These are phyloP conservation scores for Anthracocystis walkeri DNA, from an alignment of 1,284 basidiomycete species.

Conservation along the genomic window DNA sequence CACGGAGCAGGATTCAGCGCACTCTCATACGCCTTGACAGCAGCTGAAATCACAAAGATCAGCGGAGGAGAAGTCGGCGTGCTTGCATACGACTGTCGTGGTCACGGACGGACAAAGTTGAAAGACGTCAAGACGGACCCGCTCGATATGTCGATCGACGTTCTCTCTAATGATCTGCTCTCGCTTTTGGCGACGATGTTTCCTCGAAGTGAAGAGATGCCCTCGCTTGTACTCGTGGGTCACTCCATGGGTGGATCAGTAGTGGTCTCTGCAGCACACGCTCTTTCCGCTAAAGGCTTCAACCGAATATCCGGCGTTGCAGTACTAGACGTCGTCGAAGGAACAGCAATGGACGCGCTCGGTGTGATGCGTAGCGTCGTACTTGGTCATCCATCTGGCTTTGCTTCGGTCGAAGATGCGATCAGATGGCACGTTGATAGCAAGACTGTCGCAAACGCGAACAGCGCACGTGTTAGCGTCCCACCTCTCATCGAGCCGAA, in stretches of 20 bases:
- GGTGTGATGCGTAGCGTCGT: slow-evolving; percentile 90
- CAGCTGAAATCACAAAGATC: slow-evolving; percentile 78
- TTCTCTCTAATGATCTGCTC: slow-evolving; percentile 51
- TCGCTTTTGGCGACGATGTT: slow-evolving; percentile 50
- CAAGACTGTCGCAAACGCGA: slow-evolving; percentile 61
- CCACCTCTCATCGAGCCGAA: slow-evolving; percentile 58
- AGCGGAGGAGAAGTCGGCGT: slow-evolving; percentile 84
- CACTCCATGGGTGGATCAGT: slow-evolving; percentile 70
- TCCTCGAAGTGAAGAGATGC: slow-evolving; percentile 40
- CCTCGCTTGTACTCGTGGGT: slow-evolving; percentile 62
- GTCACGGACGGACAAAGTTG: slow-evolving; percentile 76
- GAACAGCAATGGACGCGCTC: slow-evolving; percentile 91
- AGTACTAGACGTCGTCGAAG: slow-evolving; percentile 96
- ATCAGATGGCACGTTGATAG: slow-evolving; percentile 88
- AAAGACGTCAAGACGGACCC: slow-evolving; percentile 14
- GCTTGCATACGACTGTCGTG: slow-evolving; percentile 83
- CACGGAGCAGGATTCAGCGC: slow-evolving; percentile 94
- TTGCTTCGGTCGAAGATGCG: slow-evolving; percentile 83
- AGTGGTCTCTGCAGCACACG: slow-evolving; percentile 54
- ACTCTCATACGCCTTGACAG: slow-evolving; percentile 87
- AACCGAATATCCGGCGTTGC: slow-evolving; percentile 79
- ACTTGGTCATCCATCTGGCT: slow-evolving; percentile 84
- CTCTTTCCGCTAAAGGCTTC: slow-evolving; percentile 32
- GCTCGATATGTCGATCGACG: slow-evolving; percentile 59
- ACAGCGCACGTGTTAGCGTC: slow-evolving; percentile 66